phyloP scores from a whole-genome alignment of 2,329 filamentous ascomycete species.

The Pseudocercospora macadamiae region DNA sequence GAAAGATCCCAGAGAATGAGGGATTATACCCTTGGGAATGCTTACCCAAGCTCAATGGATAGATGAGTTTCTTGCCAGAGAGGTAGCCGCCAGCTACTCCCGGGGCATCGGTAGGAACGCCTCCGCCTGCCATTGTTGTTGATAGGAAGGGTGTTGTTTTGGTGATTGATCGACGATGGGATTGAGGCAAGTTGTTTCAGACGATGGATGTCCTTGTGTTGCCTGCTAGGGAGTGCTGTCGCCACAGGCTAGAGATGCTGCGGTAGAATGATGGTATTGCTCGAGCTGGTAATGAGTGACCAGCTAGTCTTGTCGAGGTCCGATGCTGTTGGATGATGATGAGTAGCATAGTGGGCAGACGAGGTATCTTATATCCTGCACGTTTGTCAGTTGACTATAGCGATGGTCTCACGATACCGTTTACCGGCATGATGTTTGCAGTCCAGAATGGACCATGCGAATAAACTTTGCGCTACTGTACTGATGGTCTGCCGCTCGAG shows the following conservation, averaged over 20 bases:
- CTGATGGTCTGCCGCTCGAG: slow-evolving; percentile 9
- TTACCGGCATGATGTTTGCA: slow-evolving; percentile 8
- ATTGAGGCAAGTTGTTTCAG: neutral
- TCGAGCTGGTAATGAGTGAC: slow-evolving; percentile 27
- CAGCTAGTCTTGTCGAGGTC: slow-evolving; percentile 16
- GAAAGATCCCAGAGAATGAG: too few species aligned
- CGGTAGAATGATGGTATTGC: slow-evolving; percentile 17
- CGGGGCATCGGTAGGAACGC: slow-evolving; percentile 43
- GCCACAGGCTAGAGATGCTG: slow-evolving; percentile 26
- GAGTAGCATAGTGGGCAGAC: slow-evolving; percentile 8
- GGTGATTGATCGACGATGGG: neutral
- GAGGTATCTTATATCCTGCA: slow-evolving; percentile 22
- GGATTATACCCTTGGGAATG: too few species aligned
- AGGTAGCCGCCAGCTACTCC: slow-evolving; percentile 46
- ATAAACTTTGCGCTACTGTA: slow-evolving; percentile 22
- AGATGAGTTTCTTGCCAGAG: slow-evolving; percentile 51
- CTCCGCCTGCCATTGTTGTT: slow-evolving; percentile 45
- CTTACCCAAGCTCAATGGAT: slow-evolving; percentile 52
- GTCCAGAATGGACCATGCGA: slow-evolving; percentile 19
- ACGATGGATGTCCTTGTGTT: neutral
- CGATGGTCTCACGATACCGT: neutral
- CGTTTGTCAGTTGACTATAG: neutral
- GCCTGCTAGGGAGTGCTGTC: neutral
- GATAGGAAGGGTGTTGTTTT: slow-evolving; percentile 3
- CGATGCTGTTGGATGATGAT: slow-evolving; percentile 20